Evolutionary conservation across 805 yeast genomes (phyloP).

Genomic region (Wickerhamomyces hampshirensis): DNA sequence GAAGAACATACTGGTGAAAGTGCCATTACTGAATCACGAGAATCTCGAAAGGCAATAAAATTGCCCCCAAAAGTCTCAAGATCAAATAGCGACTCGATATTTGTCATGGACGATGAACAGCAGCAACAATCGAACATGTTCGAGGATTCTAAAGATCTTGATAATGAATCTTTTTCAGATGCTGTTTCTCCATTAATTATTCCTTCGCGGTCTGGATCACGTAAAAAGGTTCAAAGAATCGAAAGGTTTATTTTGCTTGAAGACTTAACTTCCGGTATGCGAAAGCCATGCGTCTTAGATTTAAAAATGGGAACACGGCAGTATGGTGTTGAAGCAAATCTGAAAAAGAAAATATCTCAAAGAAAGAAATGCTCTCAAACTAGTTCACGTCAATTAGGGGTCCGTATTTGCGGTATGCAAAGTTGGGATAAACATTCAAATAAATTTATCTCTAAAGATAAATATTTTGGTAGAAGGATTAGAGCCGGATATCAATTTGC

Average conservation of each 20-base stretch:
- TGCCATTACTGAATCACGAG: neutral
- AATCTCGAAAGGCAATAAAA: neutral
- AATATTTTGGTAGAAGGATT: conserved; percentile 85
- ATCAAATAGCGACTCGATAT: conserved; percentile 32
- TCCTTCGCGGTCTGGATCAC: conserved; percentile 13
- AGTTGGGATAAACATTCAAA: conserved; percentile 52
- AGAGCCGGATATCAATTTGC: conserved; percentile 71
- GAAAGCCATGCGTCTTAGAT: conserved; percentile 86
- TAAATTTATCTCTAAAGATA: conserved; percentile 68
- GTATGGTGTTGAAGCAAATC: conserved; percentile 89
- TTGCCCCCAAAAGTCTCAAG: conserved; percentile 5
- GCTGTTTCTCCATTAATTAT: conserved; percentile 18
- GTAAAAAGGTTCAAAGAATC: conserved; percentile 47
- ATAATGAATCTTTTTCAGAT: conserved; percentile 14
- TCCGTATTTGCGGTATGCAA: conserved; percentile 93
- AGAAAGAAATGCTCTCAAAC: conserved; percentile 74
- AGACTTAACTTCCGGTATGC: conserved; percentile 82
- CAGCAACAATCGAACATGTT: conserved; percentile 9
- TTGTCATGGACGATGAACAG: conserved; percentile 41
- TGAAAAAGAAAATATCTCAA: conserved; percentile 72
- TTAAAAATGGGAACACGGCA: conserved; percentile 98
- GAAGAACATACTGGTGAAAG: neutral
- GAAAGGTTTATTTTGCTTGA: conserved; percentile 85
- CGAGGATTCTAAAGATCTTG: conserved; percentile 5
- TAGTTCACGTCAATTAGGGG: conserved; percentile 80